Conservation (phyloP, 176 grass and related monocot species). For the Zizania latifolia region DNA sequence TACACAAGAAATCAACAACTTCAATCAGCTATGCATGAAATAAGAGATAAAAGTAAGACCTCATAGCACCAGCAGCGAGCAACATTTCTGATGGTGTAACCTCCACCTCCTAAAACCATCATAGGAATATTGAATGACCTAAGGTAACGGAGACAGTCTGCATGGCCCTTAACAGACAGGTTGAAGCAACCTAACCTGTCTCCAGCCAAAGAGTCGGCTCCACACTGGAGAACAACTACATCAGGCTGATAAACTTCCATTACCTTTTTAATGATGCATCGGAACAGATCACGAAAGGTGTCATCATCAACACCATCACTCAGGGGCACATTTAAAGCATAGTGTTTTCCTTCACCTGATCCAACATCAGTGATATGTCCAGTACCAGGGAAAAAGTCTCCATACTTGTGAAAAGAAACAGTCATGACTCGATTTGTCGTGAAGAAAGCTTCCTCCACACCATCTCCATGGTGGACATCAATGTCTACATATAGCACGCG, state of each 20-base stretch:
- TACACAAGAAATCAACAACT: slow-evolving; percentile 5
- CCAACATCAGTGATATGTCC: slow-evolving; percentile 75
- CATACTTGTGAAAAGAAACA: slow-evolving; percentile 92
- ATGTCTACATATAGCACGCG: slow-evolving; percentile 93
- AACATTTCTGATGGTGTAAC: slow-evolving; percentile 92
- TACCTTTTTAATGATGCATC: slow-evolving; percentile 65
- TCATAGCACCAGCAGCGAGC: slow-evolving; percentile 95
- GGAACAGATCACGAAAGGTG: slow-evolving; percentile 67
- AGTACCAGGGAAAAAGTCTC: slow-evolving; percentile 89
- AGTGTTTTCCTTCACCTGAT: slow-evolving; percentile 57
- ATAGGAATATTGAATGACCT: slow-evolving; percentile 86
- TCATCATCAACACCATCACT: slow-evolving; percentile 87
- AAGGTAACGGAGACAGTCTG: slow-evolving; percentile 79
- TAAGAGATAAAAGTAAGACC: slow-evolving; percentile 38
- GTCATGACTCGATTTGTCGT: slow-evolving; percentile 93
- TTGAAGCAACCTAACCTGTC: slow-evolving; percentile 95
- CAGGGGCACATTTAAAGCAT: slow-evolving; percentile 82
- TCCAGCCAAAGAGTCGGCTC: slow-evolving; percentile 83
- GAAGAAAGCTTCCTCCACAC: slow-evolving; percentile 92
- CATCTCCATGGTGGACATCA: slow-evolving; percentile 97
- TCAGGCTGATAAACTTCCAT: slow-evolving; percentile 88
- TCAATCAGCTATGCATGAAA: slow-evolving; percentile 9
- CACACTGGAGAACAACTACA: slow-evolving; percentile 85
- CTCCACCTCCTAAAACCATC: slow-evolving; percentile 89
- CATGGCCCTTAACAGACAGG: slow-evolving; percentile 82